A percentile compares a stretch with the other conserved stretches of the same genome.
phyloP scores from a whole-genome alignment of 192 early-diverging fungal genomes.

The Coemansia sp. region DNA sequence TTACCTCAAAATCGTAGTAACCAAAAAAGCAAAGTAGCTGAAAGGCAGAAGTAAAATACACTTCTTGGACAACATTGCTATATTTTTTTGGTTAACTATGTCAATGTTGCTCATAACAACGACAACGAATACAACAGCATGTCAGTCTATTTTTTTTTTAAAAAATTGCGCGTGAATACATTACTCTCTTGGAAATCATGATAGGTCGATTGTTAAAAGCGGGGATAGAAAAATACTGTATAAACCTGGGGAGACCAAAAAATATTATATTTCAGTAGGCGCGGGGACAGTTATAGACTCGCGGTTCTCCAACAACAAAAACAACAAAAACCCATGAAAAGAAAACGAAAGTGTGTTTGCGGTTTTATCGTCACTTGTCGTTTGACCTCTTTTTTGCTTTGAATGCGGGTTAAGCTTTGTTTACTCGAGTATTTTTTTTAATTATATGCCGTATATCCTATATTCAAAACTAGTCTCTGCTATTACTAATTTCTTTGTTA shows the following conservation, averaged over 20 bases:
- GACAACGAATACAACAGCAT: background rate
- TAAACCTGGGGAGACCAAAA: background rate
- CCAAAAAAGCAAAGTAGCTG: background rate
- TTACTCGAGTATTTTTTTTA: background rate
- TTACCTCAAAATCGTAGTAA: background rate
- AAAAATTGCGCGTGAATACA: background rate
- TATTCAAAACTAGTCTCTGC: background rate
- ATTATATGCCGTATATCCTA: background rate
- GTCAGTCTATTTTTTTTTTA: no score
- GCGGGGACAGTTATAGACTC: background rate
- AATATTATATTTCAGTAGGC: background rate
- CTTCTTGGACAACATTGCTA: background rate
- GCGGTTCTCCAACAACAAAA: background rate
- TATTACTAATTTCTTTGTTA: background rate
- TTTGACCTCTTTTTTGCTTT: background rate
- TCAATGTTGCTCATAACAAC: background rate
- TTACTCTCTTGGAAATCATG: background rate
- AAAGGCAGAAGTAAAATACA: background rate
- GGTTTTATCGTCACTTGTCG: background rate
- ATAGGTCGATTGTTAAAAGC: background rate
- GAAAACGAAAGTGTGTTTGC: background rate
- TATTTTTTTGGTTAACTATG: background rate
- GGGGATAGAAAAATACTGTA: background rate
- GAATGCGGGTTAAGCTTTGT: background rate
- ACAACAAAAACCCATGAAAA: background rate